Evolutionary conservation across 140 eudicot genomes (phyloP).

Genomic region (Erigeron philadelphicus): DNA sequence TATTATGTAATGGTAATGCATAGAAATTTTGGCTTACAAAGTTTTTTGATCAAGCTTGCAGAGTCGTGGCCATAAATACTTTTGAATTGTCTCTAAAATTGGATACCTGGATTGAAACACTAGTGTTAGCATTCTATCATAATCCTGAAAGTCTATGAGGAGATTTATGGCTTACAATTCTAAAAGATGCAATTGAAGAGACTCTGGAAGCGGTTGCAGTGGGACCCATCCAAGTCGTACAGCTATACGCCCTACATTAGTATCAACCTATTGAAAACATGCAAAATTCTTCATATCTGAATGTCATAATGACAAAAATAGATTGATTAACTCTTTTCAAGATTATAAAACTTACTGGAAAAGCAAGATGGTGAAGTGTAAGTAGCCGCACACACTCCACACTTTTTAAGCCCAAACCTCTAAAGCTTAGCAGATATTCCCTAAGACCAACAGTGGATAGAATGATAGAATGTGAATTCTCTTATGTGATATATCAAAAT

Average conservation of each 20-base stretch:
- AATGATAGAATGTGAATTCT: constrained; percentile 5
- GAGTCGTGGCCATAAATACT: constrained; percentile 92
- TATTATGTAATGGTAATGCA: constrained; percentile 1
- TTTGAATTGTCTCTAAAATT: constrained; percentile 79
- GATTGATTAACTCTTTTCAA: background rate
- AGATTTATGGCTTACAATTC: constrained; percentile 64
- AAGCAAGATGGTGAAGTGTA: constrained; percentile 96
- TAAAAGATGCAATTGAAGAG: constrained; percentile 89
- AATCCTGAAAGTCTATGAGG: constrained; percentile 11
- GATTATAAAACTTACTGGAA: constrained; percentile 65
- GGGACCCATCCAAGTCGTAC: constrained; percentile 99
- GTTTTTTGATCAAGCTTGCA: constrained; percentile 97
- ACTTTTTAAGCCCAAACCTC: constrained; percentile 88
- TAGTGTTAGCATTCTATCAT: constrained; percentile 9
- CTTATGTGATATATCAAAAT: background rate
- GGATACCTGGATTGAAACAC: constrained; percentile 62
- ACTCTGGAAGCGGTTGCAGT: constrained; percentile 94
- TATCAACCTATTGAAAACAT: constrained; percentile 63
- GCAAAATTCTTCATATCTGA: constrained; percentile 12
- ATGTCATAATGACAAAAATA: background rate
- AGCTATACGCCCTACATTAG: constrained; percentile 96
- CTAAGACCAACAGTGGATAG: constrained; percentile 27
- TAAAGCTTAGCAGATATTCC: constrained; percentile 76
- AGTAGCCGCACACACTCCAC: constrained; percentile 95
- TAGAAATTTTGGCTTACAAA: constrained; percentile 41